Conservation (phyloP, 805 yeast species). For the Metschnikowia proteae region DNA sequence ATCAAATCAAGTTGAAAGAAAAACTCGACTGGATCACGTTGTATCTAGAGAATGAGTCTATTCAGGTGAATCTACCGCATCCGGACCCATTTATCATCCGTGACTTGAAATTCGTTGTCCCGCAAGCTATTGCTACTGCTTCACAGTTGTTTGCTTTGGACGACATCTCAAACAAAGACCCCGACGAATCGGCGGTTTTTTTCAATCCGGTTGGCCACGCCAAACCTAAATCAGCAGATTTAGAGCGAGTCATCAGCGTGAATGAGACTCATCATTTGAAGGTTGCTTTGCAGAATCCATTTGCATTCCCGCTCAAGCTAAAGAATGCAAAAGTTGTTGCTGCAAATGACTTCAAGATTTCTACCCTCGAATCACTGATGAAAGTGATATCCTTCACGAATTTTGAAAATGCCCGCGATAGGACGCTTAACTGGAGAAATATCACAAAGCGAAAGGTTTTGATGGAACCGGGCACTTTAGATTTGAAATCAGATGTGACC, state of each 20-base stretch:
- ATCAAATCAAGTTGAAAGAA: conserved; percentile 47
- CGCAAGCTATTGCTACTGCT: conserved; percentile 3
- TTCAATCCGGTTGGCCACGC: conserved; percentile 51
- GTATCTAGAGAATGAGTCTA: conserved; percentile 22
- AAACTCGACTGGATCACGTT: conserved; percentile 24
- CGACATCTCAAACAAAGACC: background rate
- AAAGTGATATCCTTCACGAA: background rate
- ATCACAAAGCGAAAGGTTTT: background rate
- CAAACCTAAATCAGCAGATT: conserved; percentile 36
- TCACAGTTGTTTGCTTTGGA: conserved; percentile 8
- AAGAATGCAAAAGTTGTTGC: conserved; percentile 42
- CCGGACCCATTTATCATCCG: conserved; percentile 75
- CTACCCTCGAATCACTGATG: conserved; percentile 17
- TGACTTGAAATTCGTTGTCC: conserved; percentile 34
- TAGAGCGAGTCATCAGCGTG: conserved; percentile 39
- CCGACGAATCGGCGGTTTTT: conserved; percentile 15
- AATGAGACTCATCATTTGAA: conserved; percentile 56
- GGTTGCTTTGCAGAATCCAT: conserved; percentile 72
- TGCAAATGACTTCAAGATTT: conserved; percentile 25
- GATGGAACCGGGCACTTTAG: conserved; percentile 1
- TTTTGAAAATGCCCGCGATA: conserved; percentile 1
- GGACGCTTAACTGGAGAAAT: conserved; percentile 3
- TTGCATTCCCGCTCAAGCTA: conserved; percentile 65
- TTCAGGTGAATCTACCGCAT: conserved; percentile 39
- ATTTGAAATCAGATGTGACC: conserved; percentile 10